Conservation (phyloP, 164 flowering plant genomes). For the Platanus orientalis region DNA sequence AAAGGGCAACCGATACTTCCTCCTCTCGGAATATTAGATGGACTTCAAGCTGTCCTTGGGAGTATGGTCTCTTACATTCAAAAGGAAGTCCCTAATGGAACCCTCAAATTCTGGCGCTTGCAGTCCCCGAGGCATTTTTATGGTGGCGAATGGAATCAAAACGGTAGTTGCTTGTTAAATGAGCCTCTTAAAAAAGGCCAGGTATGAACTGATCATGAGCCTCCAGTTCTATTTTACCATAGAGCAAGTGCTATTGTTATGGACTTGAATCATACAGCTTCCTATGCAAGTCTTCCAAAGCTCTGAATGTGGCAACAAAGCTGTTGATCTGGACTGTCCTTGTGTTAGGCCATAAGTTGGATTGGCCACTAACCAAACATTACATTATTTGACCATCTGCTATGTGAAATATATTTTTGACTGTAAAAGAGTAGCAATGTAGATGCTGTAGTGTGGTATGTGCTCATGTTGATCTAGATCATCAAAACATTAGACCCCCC, state of each 20-base stretch:
- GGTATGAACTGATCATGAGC: conserved; percentile 34
- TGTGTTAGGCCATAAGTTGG: too few species aligned
- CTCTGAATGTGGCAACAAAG: too few species aligned
- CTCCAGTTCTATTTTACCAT: not conserved
- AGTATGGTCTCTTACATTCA: conserved; percentile 65
- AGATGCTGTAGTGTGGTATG: too few species aligned
- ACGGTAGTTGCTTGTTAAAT: conserved; percentile 83
- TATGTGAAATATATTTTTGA: too few species aligned
- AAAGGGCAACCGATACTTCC: conserved; percentile 64
- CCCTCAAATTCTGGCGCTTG: conserved; percentile 86
- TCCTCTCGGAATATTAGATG: conserved; percentile 57
- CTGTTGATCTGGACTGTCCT: too few species aligned
- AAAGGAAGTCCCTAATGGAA: conserved; percentile 48
- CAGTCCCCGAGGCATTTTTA: conserved; percentile 95
- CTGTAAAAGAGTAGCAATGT: too few species aligned
- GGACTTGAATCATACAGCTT: too few species aligned
- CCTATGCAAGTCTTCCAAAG: too few species aligned
- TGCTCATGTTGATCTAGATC: too few species aligned
- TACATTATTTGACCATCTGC: too few species aligned
- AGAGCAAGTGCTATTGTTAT: not conserved
- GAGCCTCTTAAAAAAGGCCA: conserved; percentile 59
- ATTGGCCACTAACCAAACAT: too few species aligned
- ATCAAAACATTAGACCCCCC: too few species aligned
- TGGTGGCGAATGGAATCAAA: conserved; percentile 98
- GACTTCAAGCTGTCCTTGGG: conserved; percentile 65